Percentiles rank a stretch among this genome's conserved stretches.
phyloP scores from a whole-genome alignment of 768 basidiomycete genomes.

The Chalciporus chontae region DNA sequence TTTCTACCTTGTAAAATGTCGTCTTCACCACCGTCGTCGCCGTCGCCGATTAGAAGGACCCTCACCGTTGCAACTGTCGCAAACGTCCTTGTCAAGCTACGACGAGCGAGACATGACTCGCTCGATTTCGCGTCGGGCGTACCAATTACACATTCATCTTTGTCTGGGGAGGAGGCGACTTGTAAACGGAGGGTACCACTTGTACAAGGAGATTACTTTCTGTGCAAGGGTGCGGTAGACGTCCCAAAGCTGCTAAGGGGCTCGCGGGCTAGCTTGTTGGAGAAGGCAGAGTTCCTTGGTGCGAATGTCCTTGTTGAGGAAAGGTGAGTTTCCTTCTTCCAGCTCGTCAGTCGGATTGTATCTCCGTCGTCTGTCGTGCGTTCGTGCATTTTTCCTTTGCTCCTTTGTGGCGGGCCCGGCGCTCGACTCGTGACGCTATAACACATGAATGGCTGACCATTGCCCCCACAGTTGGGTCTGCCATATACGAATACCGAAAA shows the following conservation, averaged over 20 bases:
- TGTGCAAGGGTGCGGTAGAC: slow-evolving; percentile 64
- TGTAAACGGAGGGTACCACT: slow-evolving; percentile 30
- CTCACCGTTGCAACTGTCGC: slow-evolving; percentile 39
- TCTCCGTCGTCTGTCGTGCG: not conserved
- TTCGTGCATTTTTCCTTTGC: not conserved
- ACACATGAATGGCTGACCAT: slow-evolving; percentile 5
- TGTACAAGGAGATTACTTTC: slow-evolving; percentile 42
- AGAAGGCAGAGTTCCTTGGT: slow-evolving; percentile 46
- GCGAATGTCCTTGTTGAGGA: slow-evolving; percentile 67
- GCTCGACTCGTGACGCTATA: not conserved
- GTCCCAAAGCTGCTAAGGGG: slow-evolving; percentile 52
- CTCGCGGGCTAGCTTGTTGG: slow-evolving; percentile 48
- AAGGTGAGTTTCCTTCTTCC: slow-evolving; percentile 45
- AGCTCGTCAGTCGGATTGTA: not conserved
- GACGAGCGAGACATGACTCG: slow-evolving; percentile 34
- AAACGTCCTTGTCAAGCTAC: slow-evolving; percentile 53
- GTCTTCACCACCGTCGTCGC: slow-evolving; percentile 20
- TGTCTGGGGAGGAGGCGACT: slow-evolving; percentile 28
- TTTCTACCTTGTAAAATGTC: slow-evolving; percentile 7
- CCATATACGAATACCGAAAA: slow-evolving; percentile 53
- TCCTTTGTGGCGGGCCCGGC: not conserved
- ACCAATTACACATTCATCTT: slow-evolving; percentile 35
- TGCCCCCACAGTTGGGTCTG: slow-evolving; percentile 55
- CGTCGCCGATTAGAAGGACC: slow-evolving; percentile 20
- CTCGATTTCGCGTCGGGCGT: slow-evolving; percentile 37